Evolutionary conservation across 2,329 filamentous ascomycete species (phyloP).

Genomic region (Karstenula rhodostoma): DNA sequence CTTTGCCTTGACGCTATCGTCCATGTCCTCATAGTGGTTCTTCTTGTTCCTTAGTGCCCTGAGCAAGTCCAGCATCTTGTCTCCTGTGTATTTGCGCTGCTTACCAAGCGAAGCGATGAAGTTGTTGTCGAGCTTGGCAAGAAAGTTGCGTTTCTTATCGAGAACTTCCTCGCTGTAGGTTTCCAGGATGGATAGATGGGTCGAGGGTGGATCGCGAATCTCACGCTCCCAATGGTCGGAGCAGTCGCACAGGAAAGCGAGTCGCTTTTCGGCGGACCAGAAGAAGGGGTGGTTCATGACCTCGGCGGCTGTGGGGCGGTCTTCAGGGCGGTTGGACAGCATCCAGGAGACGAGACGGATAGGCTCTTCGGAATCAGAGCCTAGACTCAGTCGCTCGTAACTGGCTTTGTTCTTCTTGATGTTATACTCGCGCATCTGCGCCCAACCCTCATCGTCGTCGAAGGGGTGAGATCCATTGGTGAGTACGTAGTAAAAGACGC

Average conservation of each 20-base stretch:
- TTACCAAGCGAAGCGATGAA: conserved; percentile 92
- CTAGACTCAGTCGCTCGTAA: conserved; percentile 76
- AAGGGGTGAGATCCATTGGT: conserved; percentile 93
- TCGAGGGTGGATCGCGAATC: conserved; percentile 79
- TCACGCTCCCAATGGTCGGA: conserved; percentile 98
- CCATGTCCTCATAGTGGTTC: conserved; percentile 98
- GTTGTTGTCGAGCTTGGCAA: conserved; percentile 75
- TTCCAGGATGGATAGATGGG: conserved; percentile 68
- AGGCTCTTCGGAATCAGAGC: conserved; percentile 85
- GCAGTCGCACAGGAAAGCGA: conserved; percentile 93
- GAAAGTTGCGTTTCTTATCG: conserved; percentile 74
- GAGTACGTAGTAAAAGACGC: conserved; percentile 99
- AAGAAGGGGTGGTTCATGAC: conserved; percentile 97
- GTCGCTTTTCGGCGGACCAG: conserved; percentile 87
- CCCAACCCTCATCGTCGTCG: conserved; percentile 91
- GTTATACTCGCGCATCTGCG: conserved; percentile 85
- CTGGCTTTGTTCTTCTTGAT: conserved; percentile 89
- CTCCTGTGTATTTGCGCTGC: conserved; percentile 92
- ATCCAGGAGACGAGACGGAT: conserved; percentile 86
- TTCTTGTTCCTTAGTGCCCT: conserved; percentile 93
- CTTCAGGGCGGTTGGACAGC: conserved; percentile 71
- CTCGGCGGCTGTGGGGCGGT: conserved; percentile 75
- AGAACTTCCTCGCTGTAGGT: conserved; percentile 56
- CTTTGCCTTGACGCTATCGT: conserved; percentile 74
- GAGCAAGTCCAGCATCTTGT: conserved; percentile 82